Evolutionary conservation across 805 yeast genomes (phyloP), one percentile per base, ranked within the genome.

Genomic region (Teunomyces funiuensis): DNA sequence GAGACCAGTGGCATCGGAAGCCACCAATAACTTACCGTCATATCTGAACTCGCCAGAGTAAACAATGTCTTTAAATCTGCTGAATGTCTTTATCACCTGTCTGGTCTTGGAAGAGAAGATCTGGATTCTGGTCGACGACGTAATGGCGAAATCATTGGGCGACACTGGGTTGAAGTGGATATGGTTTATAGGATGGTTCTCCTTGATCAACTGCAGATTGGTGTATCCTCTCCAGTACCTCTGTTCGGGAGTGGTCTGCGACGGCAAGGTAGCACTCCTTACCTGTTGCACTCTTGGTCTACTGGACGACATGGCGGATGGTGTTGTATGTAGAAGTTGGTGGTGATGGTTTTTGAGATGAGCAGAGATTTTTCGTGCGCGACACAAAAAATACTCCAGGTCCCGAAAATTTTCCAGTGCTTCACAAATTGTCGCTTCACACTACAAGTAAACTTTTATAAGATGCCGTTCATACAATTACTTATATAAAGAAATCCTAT

Each of bases 1-100:
- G 42, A 88, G 61, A 14, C 99, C 99, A 3, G 93, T 80, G 10
- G 96, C 96, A 67, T 93, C 99, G 54, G 96, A 95, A 4, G 97
- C 97, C 15, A 85, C 95, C 20, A 93, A 63, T 34, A 93, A 74
- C 58, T 88, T 86, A 41, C 99, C 99, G 59, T 93, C 99, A 42
- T 77, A 77, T 55, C 98, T 77, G 63, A 83, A 91, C 60, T 89
- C 95, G 34, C 96, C 98, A 23, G 88, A 79, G 58, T 87, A 88
- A 0, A 89, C 99, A 0, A 90, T 82, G 55, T 91, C 98, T 58
- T 87, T 89, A 66, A 93, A 93, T 49, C 97, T 66, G 3, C 82
- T 76, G 51, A 89, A 86, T 0, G 96, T 89, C 65, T 88, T 88
- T 28, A 80, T 73, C 3, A 90, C 96, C 58, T 88, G 95, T 54